Percentiles rank a stretch among this genome's conserved stretches.
phyloP scores from a whole-genome alignment of 2,329 filamentous ascomycete genomes.

The Nemania abortiva region DNA sequence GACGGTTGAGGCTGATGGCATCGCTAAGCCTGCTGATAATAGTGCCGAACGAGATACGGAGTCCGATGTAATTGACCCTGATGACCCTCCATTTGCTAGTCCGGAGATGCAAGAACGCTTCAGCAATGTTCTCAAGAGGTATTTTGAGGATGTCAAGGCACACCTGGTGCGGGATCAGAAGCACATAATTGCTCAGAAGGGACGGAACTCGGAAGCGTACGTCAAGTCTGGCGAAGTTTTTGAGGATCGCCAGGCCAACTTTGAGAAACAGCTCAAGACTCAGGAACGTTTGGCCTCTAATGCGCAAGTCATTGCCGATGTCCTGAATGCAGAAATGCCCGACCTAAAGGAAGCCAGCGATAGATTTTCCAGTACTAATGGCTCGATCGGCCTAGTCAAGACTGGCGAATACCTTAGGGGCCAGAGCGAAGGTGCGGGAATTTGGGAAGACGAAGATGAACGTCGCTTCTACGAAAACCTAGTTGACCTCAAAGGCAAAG shows the following conservation, averaged over 20 bases:
- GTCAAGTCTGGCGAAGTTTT: constrained; percentile 99
- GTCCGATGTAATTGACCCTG: constrained; percentile 56
- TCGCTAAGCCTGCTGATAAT: constrained; percentile 64
- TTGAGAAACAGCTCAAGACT: constrained; percentile 91
- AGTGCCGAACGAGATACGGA: constrained; percentile 64
- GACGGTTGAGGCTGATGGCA: constrained; percentile 83
- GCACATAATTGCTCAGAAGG: constrained; percentile 84
- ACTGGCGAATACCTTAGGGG: constrained; percentile 92
- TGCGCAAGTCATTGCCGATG: constrained; percentile 90
- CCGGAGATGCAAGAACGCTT: constrained; percentile 87
- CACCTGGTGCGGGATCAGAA: constrained; percentile 94
- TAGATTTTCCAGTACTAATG: constrained; percentile 72
- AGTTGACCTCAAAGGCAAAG: constrained; percentile 93
- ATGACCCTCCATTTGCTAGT: constrained; percentile 80
- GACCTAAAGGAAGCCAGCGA: constrained; percentile 88
- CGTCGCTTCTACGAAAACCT: constrained; percentile 98
- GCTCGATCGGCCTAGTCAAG: constrained; percentile 92
- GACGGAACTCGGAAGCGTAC: constrained; percentile 96
- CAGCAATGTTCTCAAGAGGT: constrained; percentile 83
- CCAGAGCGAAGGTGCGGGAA: constrained; percentile 89
- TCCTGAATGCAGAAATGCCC: constrained; percentile 91
- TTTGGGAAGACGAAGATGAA: constrained; percentile 99
- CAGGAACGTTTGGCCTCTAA: constrained; percentile 92
- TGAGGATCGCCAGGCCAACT: constrained; percentile 94
- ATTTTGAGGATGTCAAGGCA: constrained; percentile 91